Evolutionary conservation across 2,329 filamentous ascomycete species (phyloP), one percentile per base, ranked within the genome.

Genomic region (Stagonosporopsis vannaccii): DNA sequence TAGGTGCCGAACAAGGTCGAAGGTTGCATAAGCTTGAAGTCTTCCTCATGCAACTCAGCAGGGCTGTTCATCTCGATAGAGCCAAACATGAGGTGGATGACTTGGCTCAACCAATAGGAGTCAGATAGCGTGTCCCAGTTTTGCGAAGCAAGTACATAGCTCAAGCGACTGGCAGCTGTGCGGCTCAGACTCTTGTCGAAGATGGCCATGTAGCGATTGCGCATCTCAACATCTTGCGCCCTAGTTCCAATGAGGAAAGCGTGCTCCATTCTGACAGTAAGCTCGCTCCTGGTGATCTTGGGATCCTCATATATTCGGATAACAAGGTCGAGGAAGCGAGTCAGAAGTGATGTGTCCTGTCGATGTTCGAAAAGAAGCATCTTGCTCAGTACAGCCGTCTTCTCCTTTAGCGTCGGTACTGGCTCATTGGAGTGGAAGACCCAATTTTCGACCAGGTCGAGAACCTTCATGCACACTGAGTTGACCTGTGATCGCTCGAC

Each of bases 221-320:
- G 90, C 92, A 98, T 97, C 55, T 96, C 90, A 12, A 98, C 91
- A 73, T 99, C 94, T 65, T 93, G 89, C 2, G 94, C 94, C 67
- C 96, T 82, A 0, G 94, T 96, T 25, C 96, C 95, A 45, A 99
- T 95, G 61, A 99, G 83, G 83, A 99, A 99, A 5, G 95, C 95
- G 76, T 98, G 94, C 78, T 99, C 95, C 85, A 99, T 90, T 4
- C 96, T 87, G 9, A 99, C 96, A 0, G 95, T 98, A 49, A 99
- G 84, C 77, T 99, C 95, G 0, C 94, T 97, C 28, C 93, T 86
- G 1, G 93, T 92, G 60, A 99, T 95, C 78, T 96, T 97, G 0
- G 92, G 91, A 69, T 99, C 95, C 71, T 99, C 96, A 73, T 99
- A 99, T 57, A 99, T 97, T 44, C 93, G 88, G 66, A 99, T 96